These are phyloP conservation scores for Pleurotus citrinopileatus DNA, from an alignment of 768 basidiomycete species.

Conservation along the genomic window DNA sequence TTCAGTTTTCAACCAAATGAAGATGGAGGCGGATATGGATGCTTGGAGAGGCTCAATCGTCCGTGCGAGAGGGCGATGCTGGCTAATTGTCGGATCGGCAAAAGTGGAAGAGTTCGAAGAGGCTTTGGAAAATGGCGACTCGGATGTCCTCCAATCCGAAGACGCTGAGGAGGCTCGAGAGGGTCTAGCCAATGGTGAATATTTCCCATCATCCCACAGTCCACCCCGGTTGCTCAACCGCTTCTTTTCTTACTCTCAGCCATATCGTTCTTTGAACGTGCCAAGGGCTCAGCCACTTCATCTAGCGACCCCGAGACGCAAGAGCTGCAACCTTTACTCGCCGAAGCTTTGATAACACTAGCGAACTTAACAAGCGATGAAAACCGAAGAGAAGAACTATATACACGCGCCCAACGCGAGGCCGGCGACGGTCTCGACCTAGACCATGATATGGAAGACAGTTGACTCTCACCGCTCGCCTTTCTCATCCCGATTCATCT, in stretches of 20 bases:
- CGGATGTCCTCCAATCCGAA: slow-evolving; percentile 34
- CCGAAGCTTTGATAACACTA: slow-evolving; percentile 56
- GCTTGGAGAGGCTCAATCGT: slow-evolving; percentile 45
- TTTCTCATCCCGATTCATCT: not conserved
- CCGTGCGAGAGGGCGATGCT: slow-evolving; percentile 49
- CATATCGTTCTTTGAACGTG: slow-evolving; percentile 38
- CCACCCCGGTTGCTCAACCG: not conserved
- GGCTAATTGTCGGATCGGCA: slow-evolving; percentile 55
- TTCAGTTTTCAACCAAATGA: slow-evolving; percentile 60
- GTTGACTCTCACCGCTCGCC: not conserved
- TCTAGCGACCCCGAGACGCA: slow-evolving; percentile 17
- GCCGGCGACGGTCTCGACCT: slow-evolving; percentile 37
- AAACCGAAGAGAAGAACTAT: slow-evolving; percentile 47
- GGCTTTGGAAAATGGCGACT: slow-evolving; percentile 43
- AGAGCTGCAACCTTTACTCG: slow-evolving; percentile 33
- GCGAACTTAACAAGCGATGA: slow-evolving; percentile 55
- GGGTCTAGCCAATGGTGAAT: slow-evolving; percentile 31
- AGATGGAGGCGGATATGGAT: slow-evolving; percentile 55
- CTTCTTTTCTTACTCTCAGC: slow-evolving; percentile 21
- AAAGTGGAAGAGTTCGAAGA: slow-evolving; percentile 53
- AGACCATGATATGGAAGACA: slow-evolving; percentile 25
- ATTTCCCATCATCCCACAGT: not conserved
- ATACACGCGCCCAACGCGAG: slow-evolving; percentile 46
- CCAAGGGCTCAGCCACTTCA: slow-evolving; percentile 24
- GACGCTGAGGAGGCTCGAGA: slow-evolving; percentile 58